These are phyloP conservation scores for Colletotrichum lini DNA, from an alignment of 2,329 filamentous ascomycete species.

Conservation along the genomic window DNA sequence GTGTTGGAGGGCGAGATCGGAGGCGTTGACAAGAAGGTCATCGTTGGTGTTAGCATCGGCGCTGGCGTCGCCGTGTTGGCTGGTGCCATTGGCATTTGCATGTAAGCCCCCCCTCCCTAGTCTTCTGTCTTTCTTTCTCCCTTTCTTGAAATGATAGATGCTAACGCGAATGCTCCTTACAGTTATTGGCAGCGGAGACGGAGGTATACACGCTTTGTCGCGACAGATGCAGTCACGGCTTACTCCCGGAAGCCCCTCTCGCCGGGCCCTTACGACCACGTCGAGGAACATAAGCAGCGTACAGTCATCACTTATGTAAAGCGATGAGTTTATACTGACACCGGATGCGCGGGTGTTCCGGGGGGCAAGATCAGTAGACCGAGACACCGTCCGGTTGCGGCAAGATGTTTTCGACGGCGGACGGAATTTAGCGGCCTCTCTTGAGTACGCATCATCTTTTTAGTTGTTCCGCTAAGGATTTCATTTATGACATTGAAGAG, in stretches of 20 bases:
- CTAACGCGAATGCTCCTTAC: neutral
- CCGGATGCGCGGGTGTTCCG: accelerated
- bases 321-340: neutral
- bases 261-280: neutral
- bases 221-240: neutral
- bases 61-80: conserved; percentile 58
- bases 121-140: too few species aligned
- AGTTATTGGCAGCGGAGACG: conserved; percentile 12
- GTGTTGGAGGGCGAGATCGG: conserved; percentile 47
- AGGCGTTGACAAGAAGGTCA: conserved; percentile 59
- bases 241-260: neutral
- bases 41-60: conserved; percentile 65
- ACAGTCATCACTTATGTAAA: conserved; percentile 2
- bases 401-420: too few species aligned
- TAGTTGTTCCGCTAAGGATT: too few species aligned
- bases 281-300: neutral
- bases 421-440: too few species aligned
- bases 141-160: too few species aligned
- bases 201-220: conserved; percentile 9
- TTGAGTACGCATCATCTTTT: too few species aligned
- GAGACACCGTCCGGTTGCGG: too few species aligned
- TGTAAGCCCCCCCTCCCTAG: neutral
- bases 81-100: conserved; percentile 45
- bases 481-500: too few species aligned
- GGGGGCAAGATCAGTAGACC: neutral